Evolutionary conservation across 768 basidiomycete species (phyloP), one percentile per base, ranked within the genome.

Genomic region (Kwoniella sp.): DNA sequence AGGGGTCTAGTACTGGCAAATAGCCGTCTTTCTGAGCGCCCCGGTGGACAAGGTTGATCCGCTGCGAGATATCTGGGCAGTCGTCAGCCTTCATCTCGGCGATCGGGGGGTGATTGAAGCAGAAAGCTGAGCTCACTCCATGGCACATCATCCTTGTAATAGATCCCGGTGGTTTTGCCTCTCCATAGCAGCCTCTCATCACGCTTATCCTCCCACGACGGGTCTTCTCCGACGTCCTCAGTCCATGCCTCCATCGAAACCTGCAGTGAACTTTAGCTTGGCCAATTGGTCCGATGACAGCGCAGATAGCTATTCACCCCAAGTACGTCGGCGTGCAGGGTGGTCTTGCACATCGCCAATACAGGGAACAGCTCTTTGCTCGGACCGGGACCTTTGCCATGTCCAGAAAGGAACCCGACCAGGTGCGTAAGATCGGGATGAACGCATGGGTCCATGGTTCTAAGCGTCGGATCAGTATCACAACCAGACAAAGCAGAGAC

Each of bases 271-370:
- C 2, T 31, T 19, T n/a, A 29, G 47, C 17, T 50, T 47, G 42
- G 51, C 50, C 28, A 36, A 49, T 27, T 38, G 42, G 49, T 39
- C 25, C 11, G 14, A 31, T 15, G 17, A 20, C 22, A 9, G 31
- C 14, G 15, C 26, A 22, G 28, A 29, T 4, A 19, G 11, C 4
- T 33, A 56, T 58, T 52, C 20, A 63, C 58, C 15, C 61, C 66
- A 9, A 68, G 39, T 23, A 71, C 60, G 43, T 71, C 69, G 12
- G 69, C 65, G 46, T 70, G 66, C 36, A 71, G 48, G 10, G 57
- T 55, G 2, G 69, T 70, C 50, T 71, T 71, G 51, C 69, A 71
- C 62, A 69, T 65, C 10, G 70, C 66, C 49, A 73, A 56, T 10
- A 69, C 62, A 14, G 70, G 69, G 42, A 50, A 65, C 14, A 71